These are phyloP conservation scores for Cercospora citrullina DNA, from an alignment of 2,329 filamentous ascomycete genomes.

Conservation along the genomic window DNA sequence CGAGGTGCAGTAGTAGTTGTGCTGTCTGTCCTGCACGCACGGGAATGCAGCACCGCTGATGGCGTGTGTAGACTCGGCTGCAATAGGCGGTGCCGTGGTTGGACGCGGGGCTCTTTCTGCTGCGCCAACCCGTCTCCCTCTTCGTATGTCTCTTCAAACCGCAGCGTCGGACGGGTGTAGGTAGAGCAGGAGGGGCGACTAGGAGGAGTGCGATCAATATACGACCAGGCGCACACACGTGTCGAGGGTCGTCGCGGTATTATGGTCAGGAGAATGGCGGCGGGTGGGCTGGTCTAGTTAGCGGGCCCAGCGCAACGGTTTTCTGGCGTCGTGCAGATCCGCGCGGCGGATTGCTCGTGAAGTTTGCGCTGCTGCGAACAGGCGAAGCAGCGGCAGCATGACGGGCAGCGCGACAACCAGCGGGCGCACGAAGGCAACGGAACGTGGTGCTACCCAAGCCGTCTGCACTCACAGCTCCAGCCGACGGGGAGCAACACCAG, in stretches of 20 bases:
- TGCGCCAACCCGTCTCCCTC: background rate
- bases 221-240: background rate
- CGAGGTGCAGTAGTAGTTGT: constrained; percentile 1
- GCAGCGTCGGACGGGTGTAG: background rate
- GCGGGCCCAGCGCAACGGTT: constrained; percentile 11
- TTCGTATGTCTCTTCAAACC: background rate
- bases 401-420: constrained; percentile 2
- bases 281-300: background rate
- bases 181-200: background rate
- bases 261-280: background rate
- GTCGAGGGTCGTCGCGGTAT: background rate
- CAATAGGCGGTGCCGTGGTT: background rate
- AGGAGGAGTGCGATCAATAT: background rate
- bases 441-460: background rate
- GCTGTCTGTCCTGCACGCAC: constrained; percentile 1
- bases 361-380: background rate
- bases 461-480: background rate
- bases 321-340: constrained; percentile 2
- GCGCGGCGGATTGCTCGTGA: constrained; percentile 1
- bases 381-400: background rate
- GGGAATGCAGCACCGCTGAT: constrained; percentile 9
- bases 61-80: background rate
- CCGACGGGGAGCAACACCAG: background rate
- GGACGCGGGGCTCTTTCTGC: background rate
- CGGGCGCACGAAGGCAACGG: background rate